phyloP scores from a whole-genome alignment of 2,329 filamentous ascomycete species.

The Lithohypha guttulata region DNA sequence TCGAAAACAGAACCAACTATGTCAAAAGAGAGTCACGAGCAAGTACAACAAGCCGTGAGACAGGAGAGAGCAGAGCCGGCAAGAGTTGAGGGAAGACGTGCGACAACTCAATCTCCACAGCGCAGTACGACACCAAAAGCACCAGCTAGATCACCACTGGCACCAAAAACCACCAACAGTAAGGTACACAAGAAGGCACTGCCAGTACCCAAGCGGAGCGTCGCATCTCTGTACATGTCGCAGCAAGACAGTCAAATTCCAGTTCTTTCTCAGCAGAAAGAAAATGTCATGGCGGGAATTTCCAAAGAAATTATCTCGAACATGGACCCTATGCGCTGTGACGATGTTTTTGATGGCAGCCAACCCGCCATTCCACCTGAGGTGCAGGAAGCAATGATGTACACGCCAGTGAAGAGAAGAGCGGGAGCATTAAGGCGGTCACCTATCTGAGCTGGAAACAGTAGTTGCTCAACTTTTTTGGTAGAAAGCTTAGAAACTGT shows the following conservation, averaged over 20 bases:
- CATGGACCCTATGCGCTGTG: neutral
- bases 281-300: neutral
- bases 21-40: neutral
- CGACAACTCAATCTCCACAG: slow-evolving; percentile 1
- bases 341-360: slow-evolving; percentile 4
- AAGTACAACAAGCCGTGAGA: neutral
- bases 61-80: neutral
- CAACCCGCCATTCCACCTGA: slow-evolving; percentile 19
- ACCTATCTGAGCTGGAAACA: too few species aligned
- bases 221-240: slow-evolving; percentile 11
- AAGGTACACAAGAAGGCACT: slow-evolving; percentile 18
- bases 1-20: neutral
- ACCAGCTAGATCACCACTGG: slow-evolving; percentile 17
- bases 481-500: too few species aligned
- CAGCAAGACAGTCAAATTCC: neutral
- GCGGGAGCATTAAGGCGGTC: slow-evolving; percentile 21
- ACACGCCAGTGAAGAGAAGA: slow-evolving; percentile 19
- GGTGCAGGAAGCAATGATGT: slow-evolving; percentile 21
- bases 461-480: too few species aligned
- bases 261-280: slow-evolving; percentile 1
- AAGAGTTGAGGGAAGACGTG: neutral
- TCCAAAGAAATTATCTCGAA: neutral
- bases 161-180: slow-evolving; percentile 16
- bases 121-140: slow-evolving; percentile 2
- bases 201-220: slow-evolving; percentile 17